Evolutionary conservation across 2,329 filamentous ascomycete genomes (phyloP).

Genomic region (Akanthomyces uredinophilus): DNA sequence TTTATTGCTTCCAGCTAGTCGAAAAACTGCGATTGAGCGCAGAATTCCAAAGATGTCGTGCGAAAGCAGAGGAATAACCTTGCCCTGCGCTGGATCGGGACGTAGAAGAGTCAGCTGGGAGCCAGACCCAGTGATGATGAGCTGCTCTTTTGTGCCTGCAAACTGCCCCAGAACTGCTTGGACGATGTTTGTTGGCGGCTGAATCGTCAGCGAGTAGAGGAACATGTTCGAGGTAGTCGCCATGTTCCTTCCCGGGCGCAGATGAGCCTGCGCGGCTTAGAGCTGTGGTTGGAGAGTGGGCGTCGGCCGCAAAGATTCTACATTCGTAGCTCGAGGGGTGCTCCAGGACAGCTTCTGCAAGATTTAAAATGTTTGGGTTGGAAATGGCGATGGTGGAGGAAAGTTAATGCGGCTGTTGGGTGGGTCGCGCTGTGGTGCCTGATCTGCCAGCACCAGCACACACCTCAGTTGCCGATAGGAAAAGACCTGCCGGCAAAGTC

Average conservation of each 20-base stretch:
- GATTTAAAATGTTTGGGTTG: constrained; percentile 13
- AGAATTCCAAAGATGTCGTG: constrained; percentile 98
- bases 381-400: constrained; percentile 9
- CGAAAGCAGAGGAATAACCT: constrained; percentile 78
- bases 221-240: constrained; percentile 98
- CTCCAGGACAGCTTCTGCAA: constrained; percentile 7
- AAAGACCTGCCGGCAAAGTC: neutral
- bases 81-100: constrained; percentile 78
- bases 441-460: too few relatives aligned
- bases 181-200: constrained; percentile 82
- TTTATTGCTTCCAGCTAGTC: constrained; percentile 90
- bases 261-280: constrained; percentile 13
- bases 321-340: constrained; percentile 14
- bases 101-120: constrained; percentile 84
- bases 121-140: constrained; percentile 90
- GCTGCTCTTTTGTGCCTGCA: constrained; percentile 92
- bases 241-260: constrained; percentile 57
- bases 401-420: constrained; percentile 15
- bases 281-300: constrained; percentile 9
- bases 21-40: constrained; percentile 79
- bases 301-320: constrained; percentile 13
- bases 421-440: constrained; percentile 2
- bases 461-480: too few relatives aligned
- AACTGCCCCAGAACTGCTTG: constrained; percentile 94
- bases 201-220: constrained; percentile 94